Percentiles rank a stretch among this genome's conserved stretches.
Conservation (phyloP, 441 rosid species). For the Pelargonium fulgidum region DNA sequence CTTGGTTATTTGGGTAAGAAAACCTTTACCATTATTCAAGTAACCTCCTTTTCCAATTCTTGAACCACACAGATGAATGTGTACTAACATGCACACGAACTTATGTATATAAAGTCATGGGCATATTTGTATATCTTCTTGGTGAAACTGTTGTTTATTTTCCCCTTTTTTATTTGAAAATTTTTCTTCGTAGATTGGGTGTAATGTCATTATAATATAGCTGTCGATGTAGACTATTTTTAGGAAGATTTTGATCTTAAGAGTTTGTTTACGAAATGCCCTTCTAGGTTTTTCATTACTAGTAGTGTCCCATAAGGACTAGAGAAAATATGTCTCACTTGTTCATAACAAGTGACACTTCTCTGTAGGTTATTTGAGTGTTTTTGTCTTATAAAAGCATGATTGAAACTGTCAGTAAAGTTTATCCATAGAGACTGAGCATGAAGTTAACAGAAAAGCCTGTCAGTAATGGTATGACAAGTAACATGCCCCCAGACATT, state of each 20-base stretch:
- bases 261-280: not conserved
- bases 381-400: not conserved
- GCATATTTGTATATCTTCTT: not conserved
- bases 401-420: not conserved
- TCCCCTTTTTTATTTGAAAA: not conserved
- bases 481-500: too few relatives aligned
- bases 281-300: not conserved
- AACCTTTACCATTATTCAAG: constrained; percentile 15
- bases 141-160: not conserved
- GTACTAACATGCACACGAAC: not conserved
- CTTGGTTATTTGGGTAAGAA: constrained; percentile 93
- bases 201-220: not conserved
- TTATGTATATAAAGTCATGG: not conserved
- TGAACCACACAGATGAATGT: not conserved
- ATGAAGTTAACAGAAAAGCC: too few relatives aligned
- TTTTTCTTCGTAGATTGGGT: not conserved
- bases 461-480: too few relatives aligned
- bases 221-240: not conserved
- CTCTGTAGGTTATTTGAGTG: not conserved
- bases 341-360: too few relatives aligned
- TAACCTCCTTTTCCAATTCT: not conserved
- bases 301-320: not conserved
- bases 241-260: not conserved
- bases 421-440: too few relatives aligned
- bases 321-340: too few relatives aligned